phyloP scores from a whole-genome alignment of 164 flowering plant species.

The Umbilicus rupestris region DNA sequence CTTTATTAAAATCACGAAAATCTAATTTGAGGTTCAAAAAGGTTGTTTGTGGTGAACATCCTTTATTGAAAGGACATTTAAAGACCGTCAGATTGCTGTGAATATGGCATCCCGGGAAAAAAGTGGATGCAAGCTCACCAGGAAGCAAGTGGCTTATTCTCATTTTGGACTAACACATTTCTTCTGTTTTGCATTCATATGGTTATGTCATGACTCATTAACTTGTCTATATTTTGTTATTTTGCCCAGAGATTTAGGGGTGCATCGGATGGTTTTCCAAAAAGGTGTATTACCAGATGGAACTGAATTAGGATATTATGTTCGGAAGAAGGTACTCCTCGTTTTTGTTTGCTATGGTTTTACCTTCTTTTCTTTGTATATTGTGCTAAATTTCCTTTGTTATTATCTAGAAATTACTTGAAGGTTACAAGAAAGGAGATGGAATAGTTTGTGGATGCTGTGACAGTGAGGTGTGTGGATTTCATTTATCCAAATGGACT shows the following conservation, averaged over 20 bases:
- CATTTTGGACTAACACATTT: neutral
- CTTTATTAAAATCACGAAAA: neutral
- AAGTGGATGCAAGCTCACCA: neutral
- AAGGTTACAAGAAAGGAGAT: slow-evolving; percentile 65
- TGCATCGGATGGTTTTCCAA: slow-evolving; percentile 85
- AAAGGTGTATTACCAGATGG: slow-evolving; percentile 82
- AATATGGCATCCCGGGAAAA: neutral
- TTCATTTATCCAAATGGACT: neutral
- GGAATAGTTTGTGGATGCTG: slow-evolving; percentile 75
- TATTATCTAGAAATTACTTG: slow-evolving; percentile 51
- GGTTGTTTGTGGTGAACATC: too few relatives aligned
- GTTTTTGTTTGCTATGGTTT: neutral
- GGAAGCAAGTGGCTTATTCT: neutral
- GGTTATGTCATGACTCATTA: too few relatives aligned
- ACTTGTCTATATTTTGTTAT: neutral
- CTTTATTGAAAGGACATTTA: too few relatives aligned
- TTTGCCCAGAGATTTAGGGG: slow-evolving; percentile 53
- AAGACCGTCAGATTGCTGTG: neutral
- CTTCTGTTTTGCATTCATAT: neutral
- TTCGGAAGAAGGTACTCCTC: slow-evolving; percentile 61
- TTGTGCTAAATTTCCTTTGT: neutral
- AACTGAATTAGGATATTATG: slow-evolving; percentile 69
- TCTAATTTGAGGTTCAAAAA: too few relatives aligned
- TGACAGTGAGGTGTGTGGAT: slow-evolving; percentile 45
- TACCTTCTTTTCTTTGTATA: neutral